A percentile compares a stretch with the other conserved stretches of the same genome.
Conservation (phyloP, 805 yeast genomes). For the Barnettozyma wickerhamii region DNA sequence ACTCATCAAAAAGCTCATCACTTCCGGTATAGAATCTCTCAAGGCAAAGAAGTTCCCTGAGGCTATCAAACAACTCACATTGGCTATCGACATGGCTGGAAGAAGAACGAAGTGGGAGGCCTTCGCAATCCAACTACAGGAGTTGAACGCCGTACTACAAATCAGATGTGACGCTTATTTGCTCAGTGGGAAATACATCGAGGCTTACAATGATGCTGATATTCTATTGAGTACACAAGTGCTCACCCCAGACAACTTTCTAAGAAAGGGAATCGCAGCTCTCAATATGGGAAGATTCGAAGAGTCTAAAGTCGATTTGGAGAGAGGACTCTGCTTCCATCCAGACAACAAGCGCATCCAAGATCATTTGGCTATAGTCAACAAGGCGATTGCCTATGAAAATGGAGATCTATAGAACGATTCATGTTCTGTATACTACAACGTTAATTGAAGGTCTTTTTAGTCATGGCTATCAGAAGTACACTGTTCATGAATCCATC, state of each 20-base stretch:
- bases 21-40: conserved; percentile 56
- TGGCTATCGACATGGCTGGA: conserved; percentile 64
- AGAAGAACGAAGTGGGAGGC: conserved; percentile 72
- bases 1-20: conserved; percentile 61
- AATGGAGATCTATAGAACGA: conserved; percentile 45
- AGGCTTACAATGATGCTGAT: conserved; percentile 68
- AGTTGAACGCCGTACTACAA: conserved; percentile 59
- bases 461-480: no score
- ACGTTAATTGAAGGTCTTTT: no score
- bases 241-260: conserved; percentile 60
- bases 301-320: conserved; percentile 61
- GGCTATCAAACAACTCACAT: conserved; percentile 56
- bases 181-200: conserved; percentile 47
- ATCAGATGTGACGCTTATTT: conserved; percentile 69
- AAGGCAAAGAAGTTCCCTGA: conserved; percentile 51
- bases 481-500: no score
- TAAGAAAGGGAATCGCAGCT: conserved; percentile 65
- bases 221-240: conserved; percentile 23
- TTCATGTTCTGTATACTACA: background rate
- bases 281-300: conserved; percentile 57
- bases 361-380: conserved; percentile 43
- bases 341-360: conserved; percentile 47
- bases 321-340: conserved; percentile 66
- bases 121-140: conserved; percentile 68
- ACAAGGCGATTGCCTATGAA: conserved; percentile 47